These are phyloP conservation scores for Cordyceps militaris DNA, from an alignment of 2,329 filamentous ascomycete species.

Conservation along the genomic window DNA sequence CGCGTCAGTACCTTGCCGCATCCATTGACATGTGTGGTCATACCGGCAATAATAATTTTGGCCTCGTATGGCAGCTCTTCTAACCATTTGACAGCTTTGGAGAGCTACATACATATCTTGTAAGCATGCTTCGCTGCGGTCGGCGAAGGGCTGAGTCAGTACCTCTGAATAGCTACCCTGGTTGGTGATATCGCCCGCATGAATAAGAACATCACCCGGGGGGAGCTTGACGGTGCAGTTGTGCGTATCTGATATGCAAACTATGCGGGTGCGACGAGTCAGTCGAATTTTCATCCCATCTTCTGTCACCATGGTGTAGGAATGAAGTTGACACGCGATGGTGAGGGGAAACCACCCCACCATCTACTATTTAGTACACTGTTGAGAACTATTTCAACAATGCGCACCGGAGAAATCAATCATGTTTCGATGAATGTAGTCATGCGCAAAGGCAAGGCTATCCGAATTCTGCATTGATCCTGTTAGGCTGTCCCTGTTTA, in stretches of 20 bases:
- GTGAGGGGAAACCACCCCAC: not conserved
- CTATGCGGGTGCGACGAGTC: conserved; percentile 51
- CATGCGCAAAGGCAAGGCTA: too few relatives aligned
- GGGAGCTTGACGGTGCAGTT: conserved; percentile 60
- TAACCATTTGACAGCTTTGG: conserved; percentile 59
- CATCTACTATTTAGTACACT: not conserved
- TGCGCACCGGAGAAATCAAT: too few relatives aligned
- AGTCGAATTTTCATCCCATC: not conserved
- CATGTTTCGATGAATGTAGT: too few relatives aligned
- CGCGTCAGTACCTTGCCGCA: not conserved
- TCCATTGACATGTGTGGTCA: not conserved
- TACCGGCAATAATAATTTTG: conserved; percentile 65
- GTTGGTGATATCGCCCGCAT: conserved; percentile 71
- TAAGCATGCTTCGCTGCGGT: conserved; percentile 9
- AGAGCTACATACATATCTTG: conserved; percentile 33
- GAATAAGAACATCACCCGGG: conserved; percentile 65
- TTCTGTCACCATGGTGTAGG: not conserved
- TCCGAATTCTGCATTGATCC: too few relatives aligned
- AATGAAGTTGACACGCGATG: not conserved
- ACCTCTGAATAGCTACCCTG: conserved; percentile 56
- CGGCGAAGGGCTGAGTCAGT: not conserved
- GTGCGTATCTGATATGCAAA: conserved; percentile 73
- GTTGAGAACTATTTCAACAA: too few relatives aligned
- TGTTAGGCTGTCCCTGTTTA: too few relatives aligned
- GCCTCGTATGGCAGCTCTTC: conserved; percentile 59